Conservation (phyloP, 2,329 filamentous ascomycete species). For the Berkeleyomyces basicola region DNA sequence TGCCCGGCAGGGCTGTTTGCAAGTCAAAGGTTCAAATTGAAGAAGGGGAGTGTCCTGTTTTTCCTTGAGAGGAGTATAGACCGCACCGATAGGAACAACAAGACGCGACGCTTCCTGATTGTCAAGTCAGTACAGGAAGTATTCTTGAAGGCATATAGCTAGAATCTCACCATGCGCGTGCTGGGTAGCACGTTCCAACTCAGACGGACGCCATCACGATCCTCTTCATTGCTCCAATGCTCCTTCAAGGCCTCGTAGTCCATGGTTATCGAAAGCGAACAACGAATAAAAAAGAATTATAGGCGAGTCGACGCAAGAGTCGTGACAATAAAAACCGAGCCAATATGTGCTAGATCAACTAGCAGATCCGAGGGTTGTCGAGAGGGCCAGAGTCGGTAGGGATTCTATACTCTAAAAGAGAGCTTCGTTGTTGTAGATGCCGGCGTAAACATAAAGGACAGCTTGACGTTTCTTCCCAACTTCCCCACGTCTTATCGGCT, state of each 20-base stretch:
- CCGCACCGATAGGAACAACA: slow-evolving; percentile 86
- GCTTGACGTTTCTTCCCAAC: neutral
- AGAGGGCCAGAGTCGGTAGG: no score
- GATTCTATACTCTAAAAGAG: no score
- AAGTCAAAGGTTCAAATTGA: slow-evolving; percentile 91
- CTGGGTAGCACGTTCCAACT: slow-evolving; percentile 99
- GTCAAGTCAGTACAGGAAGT: slow-evolving; percentile 18
- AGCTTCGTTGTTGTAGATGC: neutral
- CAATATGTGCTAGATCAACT: no score
- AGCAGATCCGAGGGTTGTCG: no score
- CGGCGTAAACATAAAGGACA: slow-evolving; percentile 5
- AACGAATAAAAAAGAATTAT: neutral
- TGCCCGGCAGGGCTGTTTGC: slow-evolving; percentile 88
- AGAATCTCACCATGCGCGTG: slow-evolving; percentile 68
- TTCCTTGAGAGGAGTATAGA: slow-evolving; percentile 93
- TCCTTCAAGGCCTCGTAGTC: slow-evolving; percentile 90
- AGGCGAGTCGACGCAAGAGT: neutral
- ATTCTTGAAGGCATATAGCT: slow-evolving; percentile 29
- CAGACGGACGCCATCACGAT: slow-evolving; percentile 84
- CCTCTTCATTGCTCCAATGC: slow-evolving; percentile 91
- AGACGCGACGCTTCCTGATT: slow-evolving; percentile 76
- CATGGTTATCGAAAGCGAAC: slow-evolving; percentile 32
- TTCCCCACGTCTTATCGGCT: slow-evolving; percentile 3
- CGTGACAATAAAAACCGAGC: neutral
- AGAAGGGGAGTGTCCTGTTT: slow-evolving; percentile 77